These are phyloP conservation scores for Closterium sp. DNA, from an alignment of 139 green algal species.

Conservation along the genomic window DNA sequence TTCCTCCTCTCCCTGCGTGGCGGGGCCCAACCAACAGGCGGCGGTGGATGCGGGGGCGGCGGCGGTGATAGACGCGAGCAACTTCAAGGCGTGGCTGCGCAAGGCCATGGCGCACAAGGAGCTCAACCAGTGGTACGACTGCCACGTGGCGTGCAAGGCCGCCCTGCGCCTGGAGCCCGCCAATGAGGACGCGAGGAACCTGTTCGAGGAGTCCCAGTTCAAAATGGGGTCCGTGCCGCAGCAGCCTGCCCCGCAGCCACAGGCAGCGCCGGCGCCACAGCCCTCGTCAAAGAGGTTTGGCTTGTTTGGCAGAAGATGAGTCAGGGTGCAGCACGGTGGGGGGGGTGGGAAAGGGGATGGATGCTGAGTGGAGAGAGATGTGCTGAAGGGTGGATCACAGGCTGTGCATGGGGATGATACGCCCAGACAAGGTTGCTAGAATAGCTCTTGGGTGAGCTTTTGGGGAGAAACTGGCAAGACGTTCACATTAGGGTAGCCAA, in stretches of 20 bases:
- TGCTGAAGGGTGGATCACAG: background rate
- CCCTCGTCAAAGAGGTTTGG: background rate
- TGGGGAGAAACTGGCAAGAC: no score
- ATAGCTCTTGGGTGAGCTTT: no score
- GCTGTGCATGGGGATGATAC: background rate
- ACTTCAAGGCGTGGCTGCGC: slow-evolving; percentile 35
- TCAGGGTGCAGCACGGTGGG: background rate
- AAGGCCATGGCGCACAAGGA: slow-evolving; percentile 16
- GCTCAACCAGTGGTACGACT: slow-evolving; percentile 9
- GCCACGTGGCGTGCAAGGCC: background rate
- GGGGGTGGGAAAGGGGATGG: no score
- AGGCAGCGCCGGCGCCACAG: background rate
- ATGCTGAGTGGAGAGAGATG: background rate
- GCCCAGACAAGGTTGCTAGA: background rate
- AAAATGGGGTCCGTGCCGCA: slow-evolving; percentile 16
- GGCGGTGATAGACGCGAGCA: slow-evolving; percentile 1
- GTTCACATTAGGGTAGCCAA: no score
- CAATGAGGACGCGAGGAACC: slow-evolving; percentile 1
- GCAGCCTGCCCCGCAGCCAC: background rate
- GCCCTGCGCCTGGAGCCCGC: slow-evolving; percentile 4
- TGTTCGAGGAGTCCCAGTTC: slow-evolving; percentile 19
- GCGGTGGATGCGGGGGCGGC: slow-evolving; percentile 13
- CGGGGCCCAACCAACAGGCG: background rate
- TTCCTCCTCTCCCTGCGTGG: background rate
- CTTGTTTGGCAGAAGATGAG: background rate